A percentile compares a stretch with the other conserved stretches of the same genome.
Conservation (phyloP, 2,329 filamentous ascomycete species). For the Verticillium albo-atrum region DNA sequence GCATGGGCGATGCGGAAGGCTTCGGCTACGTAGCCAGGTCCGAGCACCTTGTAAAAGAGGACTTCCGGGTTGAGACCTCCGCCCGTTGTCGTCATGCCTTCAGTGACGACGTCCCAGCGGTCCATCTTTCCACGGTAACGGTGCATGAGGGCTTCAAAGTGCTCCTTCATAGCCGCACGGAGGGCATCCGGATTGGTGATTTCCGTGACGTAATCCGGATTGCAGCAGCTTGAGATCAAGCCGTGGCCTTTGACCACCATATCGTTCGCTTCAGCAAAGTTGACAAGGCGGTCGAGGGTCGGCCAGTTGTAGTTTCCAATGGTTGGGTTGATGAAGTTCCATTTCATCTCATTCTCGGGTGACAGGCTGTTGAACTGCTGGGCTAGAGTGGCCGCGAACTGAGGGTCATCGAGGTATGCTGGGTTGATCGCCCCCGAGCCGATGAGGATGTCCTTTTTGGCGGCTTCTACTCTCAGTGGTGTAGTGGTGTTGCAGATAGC, state of each 20-base stretch:
- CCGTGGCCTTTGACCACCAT: slow-evolving; percentile 62
- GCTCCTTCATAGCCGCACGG: slow-evolving; percentile 51
- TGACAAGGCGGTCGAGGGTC: slow-evolving; percentile 51
- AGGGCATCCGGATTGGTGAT: slow-evolving; percentile 50
- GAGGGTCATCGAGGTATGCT: slow-evolving; percentile 5
- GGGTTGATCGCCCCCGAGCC: slow-evolving; percentile 8
- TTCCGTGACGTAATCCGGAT: slow-evolving; percentile 52
- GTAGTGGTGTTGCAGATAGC: background rate
- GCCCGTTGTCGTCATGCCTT: slow-evolving; percentile 54
- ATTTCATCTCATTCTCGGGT: slow-evolving; percentile 7
- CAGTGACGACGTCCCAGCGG: slow-evolving; percentile 61
- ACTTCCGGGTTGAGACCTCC: slow-evolving; percentile 48
- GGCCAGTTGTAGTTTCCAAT: slow-evolving; percentile 50
- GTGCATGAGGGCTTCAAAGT: slow-evolving; percentile 55
- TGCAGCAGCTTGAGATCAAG: slow-evolving; percentile 58
- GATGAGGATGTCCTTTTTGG: slow-evolving; percentile 5
- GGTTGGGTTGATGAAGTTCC: slow-evolving; percentile 4
- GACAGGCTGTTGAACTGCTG: slow-evolving; percentile 7
- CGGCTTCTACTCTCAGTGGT: slow-evolving; percentile 2
- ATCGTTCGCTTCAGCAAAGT: slow-evolving; percentile 51
- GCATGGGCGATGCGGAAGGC: slow-evolving; percentile 64
- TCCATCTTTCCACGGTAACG: slow-evolving; percentile 60
- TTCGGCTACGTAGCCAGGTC: slow-evolving; percentile 64
- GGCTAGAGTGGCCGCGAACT: slow-evolving; percentile 3
- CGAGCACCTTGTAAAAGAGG: slow-evolving; percentile 63